Base-by-base conservation (phyloP, 176 grass and related monocot species). In the Triticum dicoccoides region DNA sequence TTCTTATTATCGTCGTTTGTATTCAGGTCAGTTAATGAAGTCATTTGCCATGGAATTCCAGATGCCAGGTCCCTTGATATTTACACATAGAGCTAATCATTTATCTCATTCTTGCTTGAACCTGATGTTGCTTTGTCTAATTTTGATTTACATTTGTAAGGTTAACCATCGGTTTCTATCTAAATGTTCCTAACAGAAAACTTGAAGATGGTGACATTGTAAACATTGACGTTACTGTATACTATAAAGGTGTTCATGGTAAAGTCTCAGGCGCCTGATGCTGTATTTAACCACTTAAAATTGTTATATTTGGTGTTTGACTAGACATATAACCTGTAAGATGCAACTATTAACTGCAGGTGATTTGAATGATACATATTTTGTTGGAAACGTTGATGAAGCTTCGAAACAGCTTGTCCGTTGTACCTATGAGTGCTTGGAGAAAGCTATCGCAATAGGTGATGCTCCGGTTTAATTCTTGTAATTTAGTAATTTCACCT, bases 361-460 rank as follows among this genome's bases (percentile, higher is more conserved):
- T 93, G 94, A 99, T 93, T 89, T 99, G 82, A 96, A 96, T 9
- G 97, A 99, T 86, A 99, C 97, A 51, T 99, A 90, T 90, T 99
- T 99, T 99, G 97, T 99, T 64, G 97, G 97, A 47, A 89, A 96
- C 85, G 97, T 99, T 1, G 92, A 96, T 87, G 97, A 94, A 88
- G 89, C 94, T 78, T 99, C 94, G 86, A 88, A 92, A 82, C 86
- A 96, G 51, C 97, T 99, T 86, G 97, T 99, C 69, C 92, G 89
- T 32, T 96, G 90, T 83, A 94, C 92, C 66, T 96, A 93, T 27
- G 97, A 99, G 85, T 99, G 97, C 89, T 90, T 99, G 87, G 94
- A 94, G 63, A 99, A 94, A 96, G 97, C 97, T 85, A 99, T 99
- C 83, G 90, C 97, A 83, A 93, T 99, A 92, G 97, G 97, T 99